Conservation (phyloP, 768 basidiomycete genomes). For the Amanita muscaria region DNA sequence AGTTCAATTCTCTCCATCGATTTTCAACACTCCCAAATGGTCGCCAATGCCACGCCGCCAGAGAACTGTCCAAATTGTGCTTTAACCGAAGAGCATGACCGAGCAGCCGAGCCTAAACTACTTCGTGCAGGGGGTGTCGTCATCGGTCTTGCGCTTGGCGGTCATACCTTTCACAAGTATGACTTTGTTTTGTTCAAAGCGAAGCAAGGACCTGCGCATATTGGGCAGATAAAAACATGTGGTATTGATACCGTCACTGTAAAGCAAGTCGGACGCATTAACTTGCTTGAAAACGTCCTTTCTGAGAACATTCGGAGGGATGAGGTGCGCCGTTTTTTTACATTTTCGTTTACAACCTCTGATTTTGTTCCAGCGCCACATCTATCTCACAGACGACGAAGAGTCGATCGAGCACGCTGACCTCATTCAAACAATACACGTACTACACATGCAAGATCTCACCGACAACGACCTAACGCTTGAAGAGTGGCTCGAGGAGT, state of each 20-base stretch:
- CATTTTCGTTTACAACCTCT: neutral
- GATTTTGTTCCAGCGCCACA: slow-evolving; percentile 37
- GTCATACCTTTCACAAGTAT: slow-evolving; percentile 44
- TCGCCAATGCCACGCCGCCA: slow-evolving; percentile 24
- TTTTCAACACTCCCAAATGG: slow-evolving; percentile 16
- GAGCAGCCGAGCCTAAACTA: slow-evolving; percentile 20
- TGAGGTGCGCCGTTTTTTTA: slow-evolving; percentile 34
- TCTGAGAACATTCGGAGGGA: slow-evolving; percentile 38
- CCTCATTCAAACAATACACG: slow-evolving; percentile 42
- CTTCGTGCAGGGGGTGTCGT: slow-evolving; percentile 22
- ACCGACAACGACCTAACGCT: slow-evolving; percentile 13
- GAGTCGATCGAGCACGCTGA: slow-evolving; percentile 23
- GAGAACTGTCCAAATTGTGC: slow-evolving; percentile 49
- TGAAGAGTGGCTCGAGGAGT: slow-evolving; percentile 40
- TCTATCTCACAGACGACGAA: slow-evolving; percentile 48
- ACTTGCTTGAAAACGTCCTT: slow-evolving; percentile 27
- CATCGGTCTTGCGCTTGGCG: slow-evolving; percentile 38
- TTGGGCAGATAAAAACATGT: slow-evolving; percentile 41
- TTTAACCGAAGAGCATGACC: slow-evolving; percentile 21
- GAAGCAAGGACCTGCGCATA: slow-evolving; percentile 40
- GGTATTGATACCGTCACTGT: slow-evolving; percentile 20
- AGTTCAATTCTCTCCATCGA: slow-evolving; percentile 40
- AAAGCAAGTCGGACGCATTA: slow-evolving; percentile 42
- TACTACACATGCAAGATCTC: slow-evolving; percentile 26
- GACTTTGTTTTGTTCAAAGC: slow-evolving; percentile 53